These are phyloP conservation scores for Escallonia rubra DNA, from an alignment of 129 eudicot genomes.

Conservation along the genomic window DNA sequence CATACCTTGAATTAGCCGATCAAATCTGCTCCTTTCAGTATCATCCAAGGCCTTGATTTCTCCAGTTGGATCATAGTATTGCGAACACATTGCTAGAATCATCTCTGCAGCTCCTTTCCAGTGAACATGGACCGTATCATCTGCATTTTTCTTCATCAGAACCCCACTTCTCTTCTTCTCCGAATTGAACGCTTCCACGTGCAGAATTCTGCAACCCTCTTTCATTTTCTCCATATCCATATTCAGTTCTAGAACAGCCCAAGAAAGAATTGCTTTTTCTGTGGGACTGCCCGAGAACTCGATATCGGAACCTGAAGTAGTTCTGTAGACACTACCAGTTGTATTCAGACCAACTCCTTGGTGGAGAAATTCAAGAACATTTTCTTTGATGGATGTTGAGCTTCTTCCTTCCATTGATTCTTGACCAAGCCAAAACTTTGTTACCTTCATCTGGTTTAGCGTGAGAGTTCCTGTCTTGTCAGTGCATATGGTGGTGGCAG, in stretches of 20 bases:
- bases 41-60: slow-evolving; percentile 6
- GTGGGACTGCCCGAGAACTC: slow-evolving; percentile 8
- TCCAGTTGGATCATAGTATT: slow-evolving; percentile 5
- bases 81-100: slow-evolving; percentile 1
- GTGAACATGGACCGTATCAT: slow-evolving; percentile 2
- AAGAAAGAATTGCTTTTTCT: slow-evolving; percentile 11
- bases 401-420: slow-evolving; percentile 14
- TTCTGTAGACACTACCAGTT: not conserved
- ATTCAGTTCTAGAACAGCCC: slow-evolving; percentile 1
- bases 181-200: slow-evolving; percentile 11
- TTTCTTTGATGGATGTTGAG: not conserved
- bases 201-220: not conserved
- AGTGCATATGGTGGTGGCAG: slow-evolving; percentile 40
- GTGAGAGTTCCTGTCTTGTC: slow-evolving; percentile 51
- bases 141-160: slow-evolving; percentile 1
- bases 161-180: slow-evolving; percentile 11
- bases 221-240: slow-evolving; percentile 1
- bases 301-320: not conserved
- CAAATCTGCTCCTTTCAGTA: not conserved
- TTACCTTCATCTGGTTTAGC: slow-evolving; percentile 37
- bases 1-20: slow-evolving; percentile 11
- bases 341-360: slow-evolving; percentile 13
- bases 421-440: slow-evolving; percentile 36
- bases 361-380: slow-evolving; percentile 6
- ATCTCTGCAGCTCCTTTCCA: slow-evolving; percentile 15